Base-by-base conservation (phyloP, 768 basidiomycete species). In the Tylopilus sp. region DNA sequence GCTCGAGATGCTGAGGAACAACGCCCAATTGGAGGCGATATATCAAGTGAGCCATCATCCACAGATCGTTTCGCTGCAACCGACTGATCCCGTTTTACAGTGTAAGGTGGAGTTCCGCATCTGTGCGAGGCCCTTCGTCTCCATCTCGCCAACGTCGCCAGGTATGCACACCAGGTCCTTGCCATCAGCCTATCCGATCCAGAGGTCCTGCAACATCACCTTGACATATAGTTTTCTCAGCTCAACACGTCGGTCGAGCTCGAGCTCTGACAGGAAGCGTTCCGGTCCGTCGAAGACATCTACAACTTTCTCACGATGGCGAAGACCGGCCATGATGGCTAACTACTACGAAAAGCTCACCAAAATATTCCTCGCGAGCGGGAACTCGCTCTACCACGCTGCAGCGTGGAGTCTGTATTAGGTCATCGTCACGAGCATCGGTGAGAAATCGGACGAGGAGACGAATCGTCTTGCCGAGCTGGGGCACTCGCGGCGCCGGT, bases 261-360 rank as follows among this genome's bases (percentile, higher is more conserved):
- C 58, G 96, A 99, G 73, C 80, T 99, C 24, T 99, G 96, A 96
- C 95, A 98, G 66, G 96, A 98, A 66, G 96, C 93, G 11, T 99
- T 98, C 82, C 89, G 96, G 54, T 93, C 92, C 37, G 93, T 98
- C 54, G 96, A 99, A 71, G 96, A 99, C 69, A 89, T 98, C 33
- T 96, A 98, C 75, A 93, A 93, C 63, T 81, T 98, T 30, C 83
- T 99, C 58, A 90, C 86, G 11, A 86, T 92, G 82, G 88, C 89
- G 26, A 96, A 96, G 71, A 96, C 92, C 92, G 0, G 80, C 86
- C 13, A 96, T 98, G 93, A 98, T 98, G 95, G 92, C 93, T 53
- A 93, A 91, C 70, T 98, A 98, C 74, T 98, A 98, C 74, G 94
- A 98, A 71, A 98, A 98, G 73, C 83, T 98, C 59, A 91, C 95